These are phyloP conservation scores for Candida gigantensis DNA, from an alignment of 1,139 yeast species.

Conservation along the genomic window DNA sequence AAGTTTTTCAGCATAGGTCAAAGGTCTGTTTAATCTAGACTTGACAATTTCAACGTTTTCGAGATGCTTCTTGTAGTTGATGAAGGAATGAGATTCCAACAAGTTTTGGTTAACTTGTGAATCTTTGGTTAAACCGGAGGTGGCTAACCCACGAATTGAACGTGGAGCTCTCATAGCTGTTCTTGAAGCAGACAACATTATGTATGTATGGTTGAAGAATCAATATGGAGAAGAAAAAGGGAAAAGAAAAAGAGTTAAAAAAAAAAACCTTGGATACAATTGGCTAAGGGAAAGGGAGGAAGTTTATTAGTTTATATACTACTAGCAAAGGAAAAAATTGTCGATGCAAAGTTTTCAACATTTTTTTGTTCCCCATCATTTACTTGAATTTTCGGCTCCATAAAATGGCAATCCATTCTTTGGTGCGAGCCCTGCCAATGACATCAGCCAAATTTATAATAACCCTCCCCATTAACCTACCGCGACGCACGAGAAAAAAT, in stretches of 20 bases:
- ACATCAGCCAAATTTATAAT: constrained; percentile 1
- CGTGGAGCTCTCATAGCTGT: constrained; percentile 34
- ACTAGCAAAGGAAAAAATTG: constrained; percentile 1
- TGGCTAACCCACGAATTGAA: constrained; percentile 70
- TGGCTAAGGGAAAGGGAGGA: constrained; percentile 5
- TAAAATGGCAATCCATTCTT: neutral
- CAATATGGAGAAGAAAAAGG: constrained; percentile 1
- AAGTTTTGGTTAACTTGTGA: constrained; percentile 91
- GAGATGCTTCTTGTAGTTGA: constrained; percentile 73
- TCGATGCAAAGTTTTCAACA: constrained; percentile 1
- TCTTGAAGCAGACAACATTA: constrained; percentile 47
- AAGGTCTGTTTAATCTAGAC: constrained; percentile 85
- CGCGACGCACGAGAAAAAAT: no score
- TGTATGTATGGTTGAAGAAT: constrained; percentile 3
- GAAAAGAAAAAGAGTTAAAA: constrained; percentile 3
- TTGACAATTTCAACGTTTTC: constrained; percentile 88
- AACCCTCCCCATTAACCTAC: no score
- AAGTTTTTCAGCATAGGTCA: constrained; percentile 96
- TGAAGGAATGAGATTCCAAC: constrained; percentile 82
- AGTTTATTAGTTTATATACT: neutral
- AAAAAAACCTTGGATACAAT: constrained; percentile 6
- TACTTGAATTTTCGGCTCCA: no score
- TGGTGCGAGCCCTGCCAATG: neutral
- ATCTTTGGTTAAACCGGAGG: constrained; percentile 77
- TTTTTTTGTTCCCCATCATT: no score